Evolutionary conservation across 345 rosid species (phyloP).

Genomic region (Brassica juncea): DNA sequence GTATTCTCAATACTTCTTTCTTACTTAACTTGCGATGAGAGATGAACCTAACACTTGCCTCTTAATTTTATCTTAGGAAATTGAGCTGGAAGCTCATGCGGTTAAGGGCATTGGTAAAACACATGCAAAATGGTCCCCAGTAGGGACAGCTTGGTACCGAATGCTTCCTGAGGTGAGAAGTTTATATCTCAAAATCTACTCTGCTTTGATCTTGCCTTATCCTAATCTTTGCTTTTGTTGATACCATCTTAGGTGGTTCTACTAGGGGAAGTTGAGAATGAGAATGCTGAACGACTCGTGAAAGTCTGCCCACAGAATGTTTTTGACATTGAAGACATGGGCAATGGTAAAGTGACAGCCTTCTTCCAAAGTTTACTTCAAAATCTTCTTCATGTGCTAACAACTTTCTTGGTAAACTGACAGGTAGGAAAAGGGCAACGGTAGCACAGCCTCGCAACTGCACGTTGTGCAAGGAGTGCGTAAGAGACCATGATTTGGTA

Average conservation of each 20-base stretch:
- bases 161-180: constrained; percentile 87
- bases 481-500: constrained; percentile 38
- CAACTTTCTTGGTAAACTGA: background rate
- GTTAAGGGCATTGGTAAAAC: constrained; percentile 91
- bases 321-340: constrained; percentile 93
- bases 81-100: constrained; percentile 93
- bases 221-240: constrained; percentile 6
- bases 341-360: constrained; percentile 54
- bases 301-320: constrained; percentile 70
- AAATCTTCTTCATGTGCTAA: background rate
- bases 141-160: constrained; percentile 91
- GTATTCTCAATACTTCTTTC: background rate
- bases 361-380: background rate
- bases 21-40: background rate
- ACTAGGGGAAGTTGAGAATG: constrained; percentile 56
- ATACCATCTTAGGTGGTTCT: constrained; percentile 55
- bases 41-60: background rate
- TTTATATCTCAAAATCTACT: background rate
- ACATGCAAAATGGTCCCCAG: constrained; percentile 98
- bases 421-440: constrained; percentile 80
- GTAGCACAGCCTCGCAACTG: constrained; percentile 80
- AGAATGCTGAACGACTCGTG: constrained; percentile 64
- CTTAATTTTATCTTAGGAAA: constrained; percentile 55
- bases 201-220: background rate
- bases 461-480: constrained; percentile 87